Conservation (phyloP, 2,329 filamentous ascomycete species). For the Talaromyces sp. region DNA sequence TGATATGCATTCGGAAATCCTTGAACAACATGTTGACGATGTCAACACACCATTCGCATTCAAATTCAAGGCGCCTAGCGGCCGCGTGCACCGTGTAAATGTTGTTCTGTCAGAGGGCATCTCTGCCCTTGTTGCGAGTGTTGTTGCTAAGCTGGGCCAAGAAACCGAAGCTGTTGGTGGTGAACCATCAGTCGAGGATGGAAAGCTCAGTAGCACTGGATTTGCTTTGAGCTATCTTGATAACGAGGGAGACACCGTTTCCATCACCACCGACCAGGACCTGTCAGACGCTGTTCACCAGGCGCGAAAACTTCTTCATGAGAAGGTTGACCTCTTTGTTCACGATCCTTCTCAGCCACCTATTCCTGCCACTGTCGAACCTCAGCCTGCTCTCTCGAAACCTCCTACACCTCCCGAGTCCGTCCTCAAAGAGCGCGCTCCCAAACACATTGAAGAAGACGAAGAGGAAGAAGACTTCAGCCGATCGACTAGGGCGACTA, state of each 20-base stretch:
- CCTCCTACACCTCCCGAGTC: conserved; percentile 52
- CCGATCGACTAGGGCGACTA: conserved; percentile 39
- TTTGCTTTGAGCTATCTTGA: conserved; percentile 95
- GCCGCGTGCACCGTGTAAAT: conserved; percentile 88
- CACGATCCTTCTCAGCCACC: conserved; percentile 91
- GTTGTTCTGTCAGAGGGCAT: conserved; percentile 78
- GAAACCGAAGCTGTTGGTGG: conserved; percentile 85
- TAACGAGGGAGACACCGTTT: conserved; percentile 94
- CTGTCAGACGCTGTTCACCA: conserved; percentile 84
- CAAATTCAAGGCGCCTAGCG: conserved; percentile 98
- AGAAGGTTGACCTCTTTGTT: conserved; percentile 96
- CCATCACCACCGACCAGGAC: conserved; percentile 93
- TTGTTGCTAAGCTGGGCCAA: conserved; percentile 77
- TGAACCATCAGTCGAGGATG: conserved; percentile 71
- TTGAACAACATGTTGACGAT: conserved; percentile 52
- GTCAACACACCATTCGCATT: conserved; percentile 80
- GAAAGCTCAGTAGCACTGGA: conserved; percentile 70
- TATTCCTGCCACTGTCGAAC: conserved; percentile 61
- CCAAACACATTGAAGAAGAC: conserved; percentile 47
- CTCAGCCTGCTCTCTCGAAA: conserved; percentile 52
- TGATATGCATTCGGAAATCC: conserved; percentile 68
- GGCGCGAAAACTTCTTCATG: conserved; percentile 70
- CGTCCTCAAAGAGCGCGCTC: conserved; percentile 30
- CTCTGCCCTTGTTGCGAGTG: conserved; percentile 69
- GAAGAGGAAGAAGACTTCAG: conserved; percentile 46